Conservation (phyloP, 441 rosid genomes). For the Adansonia rubrostipa region DNA sequence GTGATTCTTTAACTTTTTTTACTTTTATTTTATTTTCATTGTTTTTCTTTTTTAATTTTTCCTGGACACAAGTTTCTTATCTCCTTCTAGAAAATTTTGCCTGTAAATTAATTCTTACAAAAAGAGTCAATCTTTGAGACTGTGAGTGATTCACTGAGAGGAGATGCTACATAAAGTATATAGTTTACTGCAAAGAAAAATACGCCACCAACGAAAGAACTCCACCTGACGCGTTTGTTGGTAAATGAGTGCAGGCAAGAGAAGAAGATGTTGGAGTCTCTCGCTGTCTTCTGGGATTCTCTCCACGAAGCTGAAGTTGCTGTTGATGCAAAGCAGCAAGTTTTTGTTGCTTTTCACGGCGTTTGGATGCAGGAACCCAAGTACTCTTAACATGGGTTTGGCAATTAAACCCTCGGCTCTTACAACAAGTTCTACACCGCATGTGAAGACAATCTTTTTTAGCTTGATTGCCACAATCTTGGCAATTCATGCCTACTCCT, state of each 20-base stretch:
- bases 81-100: conserved; percentile 6
- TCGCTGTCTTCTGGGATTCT: conserved; percentile 56
- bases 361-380: conserved; percentile 84
- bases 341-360: conserved; percentile 81
- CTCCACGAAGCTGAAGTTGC: conserved; percentile 38
- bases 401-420: conserved; percentile 86
- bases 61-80: conserved; percentile 23
- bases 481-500: conserved; percentile 62
- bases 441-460: conserved; percentile 81
- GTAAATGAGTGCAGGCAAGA: conserved; percentile 60
- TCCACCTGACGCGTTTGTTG: conserved; percentile 48
- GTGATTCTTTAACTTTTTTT: neutral
- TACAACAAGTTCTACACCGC: conserved; percentile 91
- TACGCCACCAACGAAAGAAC: neutral
- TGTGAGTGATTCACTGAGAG: conserved; percentile 24
- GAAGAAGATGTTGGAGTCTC: conserved; percentile 55
- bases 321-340: conserved; percentile 59
- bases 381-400: conserved; percentile 91
- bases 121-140: conserved; percentile 31
- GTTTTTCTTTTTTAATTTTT: conserved; percentile 8
- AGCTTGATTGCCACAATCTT: conserved; percentile 83
- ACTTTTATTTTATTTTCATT: too few relatives aligned
- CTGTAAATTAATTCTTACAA: conserved; percentile 19
- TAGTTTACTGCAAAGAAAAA: neutral
- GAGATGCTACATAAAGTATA: neutral